Evolutionary conservation across 2,329 filamentous ascomycete genomes (phyloP).

Genomic region (Trichophyton benhamiae): DNA sequence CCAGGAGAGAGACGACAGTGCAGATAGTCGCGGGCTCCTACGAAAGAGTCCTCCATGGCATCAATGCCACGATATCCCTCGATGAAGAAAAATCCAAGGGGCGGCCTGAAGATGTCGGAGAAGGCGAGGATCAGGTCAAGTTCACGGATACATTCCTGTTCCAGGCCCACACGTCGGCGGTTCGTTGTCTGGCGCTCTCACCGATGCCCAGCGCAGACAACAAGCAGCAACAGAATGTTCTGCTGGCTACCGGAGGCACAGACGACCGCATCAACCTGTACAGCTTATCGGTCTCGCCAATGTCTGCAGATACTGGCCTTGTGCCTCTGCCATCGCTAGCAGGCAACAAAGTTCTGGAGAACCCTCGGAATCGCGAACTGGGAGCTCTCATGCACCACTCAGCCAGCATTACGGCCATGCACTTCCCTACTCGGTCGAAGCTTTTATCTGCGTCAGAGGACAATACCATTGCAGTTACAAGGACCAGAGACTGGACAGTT

Average conservation of each 20-base stretch:
- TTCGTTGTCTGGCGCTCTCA: slow-evolving; percentile 79
- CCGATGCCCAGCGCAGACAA: slow-evolving; percentile 48
- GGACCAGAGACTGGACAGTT: slow-evolving; percentile 79
- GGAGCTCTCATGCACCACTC: slow-evolving; percentile 79
- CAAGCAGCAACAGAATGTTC: slow-evolving; percentile 60
- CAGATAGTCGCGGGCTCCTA: slow-evolving; percentile 91
- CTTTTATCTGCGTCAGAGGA: slow-evolving; percentile 81
- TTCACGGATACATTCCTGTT: slow-evolving; percentile 94
- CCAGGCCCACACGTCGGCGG: slow-evolving; percentile 79
- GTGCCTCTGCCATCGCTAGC: slow-evolving; percentile 54
- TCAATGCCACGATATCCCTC: slow-evolving; percentile 53
- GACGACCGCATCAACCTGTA: slow-evolving; percentile 95
- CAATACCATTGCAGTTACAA: slow-evolving; percentile 76
- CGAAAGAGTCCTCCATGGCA: slow-evolving; percentile 80
- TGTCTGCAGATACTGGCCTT: slow-evolving; percentile 43
- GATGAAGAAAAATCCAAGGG: neutral
- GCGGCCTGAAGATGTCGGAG: slow-evolving; percentile 10
- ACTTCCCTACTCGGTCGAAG: slow-evolving; percentile 77
- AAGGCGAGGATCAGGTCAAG: slow-evolving; percentile 34
- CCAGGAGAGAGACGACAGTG: slow-evolving; percentile 42
- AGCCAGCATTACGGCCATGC: slow-evolving; percentile 64
- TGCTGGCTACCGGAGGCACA: slow-evolving; percentile 80
- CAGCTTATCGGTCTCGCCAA: slow-evolving; percentile 61
- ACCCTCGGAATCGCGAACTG: slow-evolving; percentile 74
- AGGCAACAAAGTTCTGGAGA: slow-evolving; percentile 65